phyloP scores from a whole-genome alignment of 805 yeast species.

The Ogataea wickerhamii region DNA sequence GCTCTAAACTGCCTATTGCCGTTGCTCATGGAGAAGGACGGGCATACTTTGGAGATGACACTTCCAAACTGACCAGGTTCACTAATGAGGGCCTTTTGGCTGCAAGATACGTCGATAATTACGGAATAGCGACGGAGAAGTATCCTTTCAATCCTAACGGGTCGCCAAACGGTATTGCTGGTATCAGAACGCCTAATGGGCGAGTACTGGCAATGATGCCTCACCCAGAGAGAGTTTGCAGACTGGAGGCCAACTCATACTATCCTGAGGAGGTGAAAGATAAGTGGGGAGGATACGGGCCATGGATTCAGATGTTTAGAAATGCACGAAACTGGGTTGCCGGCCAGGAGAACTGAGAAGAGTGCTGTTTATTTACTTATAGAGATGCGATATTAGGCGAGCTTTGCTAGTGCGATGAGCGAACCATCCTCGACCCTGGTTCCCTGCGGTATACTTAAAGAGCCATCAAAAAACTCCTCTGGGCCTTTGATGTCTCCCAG shows the following conservation, averaged over 20 bases:
- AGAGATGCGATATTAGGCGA: constrained; percentile 5
- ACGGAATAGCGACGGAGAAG: constrained; percentile 74
- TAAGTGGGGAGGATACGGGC: constrained; percentile 81
- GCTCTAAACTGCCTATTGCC: constrained; percentile 92
- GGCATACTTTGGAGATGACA: constrained; percentile 58
- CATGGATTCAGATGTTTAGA: constrained; percentile 91
- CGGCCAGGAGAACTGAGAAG: constrained; percentile 9
- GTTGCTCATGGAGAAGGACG: constrained; percentile 99
- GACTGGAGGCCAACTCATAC: constrained; percentile 88
- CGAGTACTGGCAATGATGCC: constrained; percentile 99
- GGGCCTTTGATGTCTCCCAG: constrained; percentile 54
- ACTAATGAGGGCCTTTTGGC: constrained; percentile 53
- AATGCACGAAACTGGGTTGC: constrained; percentile 93
- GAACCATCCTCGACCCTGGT: constrained; percentile 70
- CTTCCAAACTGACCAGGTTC: constrained; percentile 46
- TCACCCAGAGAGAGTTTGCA: constrained; percentile 92
- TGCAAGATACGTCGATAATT: constrained; percentile 84
- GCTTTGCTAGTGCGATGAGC: constrained; percentile 50
- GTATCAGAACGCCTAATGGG: constrained; percentile 85
- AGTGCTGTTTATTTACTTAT: neutral
- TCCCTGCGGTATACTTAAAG: constrained; percentile 47
- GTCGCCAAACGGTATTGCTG: constrained; percentile 89
- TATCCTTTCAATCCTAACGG: constrained; percentile 98
- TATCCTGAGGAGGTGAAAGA: constrained; percentile 62
- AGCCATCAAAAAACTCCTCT: constrained; percentile 66